These are phyloP conservation scores for Mimosa bimucronata DNA, from an alignment of 306 rosid species.

Conservation along the genomic window DNA sequence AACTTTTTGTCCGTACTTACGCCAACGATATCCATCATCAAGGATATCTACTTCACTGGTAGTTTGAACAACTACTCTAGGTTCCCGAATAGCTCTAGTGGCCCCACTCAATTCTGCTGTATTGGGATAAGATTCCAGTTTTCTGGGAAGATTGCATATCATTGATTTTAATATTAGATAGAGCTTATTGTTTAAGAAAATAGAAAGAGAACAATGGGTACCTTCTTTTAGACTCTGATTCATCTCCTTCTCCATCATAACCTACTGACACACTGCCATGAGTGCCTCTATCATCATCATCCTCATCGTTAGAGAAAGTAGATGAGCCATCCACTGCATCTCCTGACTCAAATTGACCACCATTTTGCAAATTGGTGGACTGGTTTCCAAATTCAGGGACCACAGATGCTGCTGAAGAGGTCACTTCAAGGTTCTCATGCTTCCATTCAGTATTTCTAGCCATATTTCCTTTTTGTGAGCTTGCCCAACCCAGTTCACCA, in stretches of 20 bases:
- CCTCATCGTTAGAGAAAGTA: constrained; percentile 89
- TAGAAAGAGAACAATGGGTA: constrained; percentile 37
- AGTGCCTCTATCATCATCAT: constrained; percentile 86
- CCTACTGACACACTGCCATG: constrained; percentile 89
- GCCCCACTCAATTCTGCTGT: constrained; percentile 95
- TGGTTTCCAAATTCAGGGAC: constrained; percentile 73
- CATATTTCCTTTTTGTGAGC: constrained; percentile 55
- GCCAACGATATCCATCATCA: constrained; percentile 97
- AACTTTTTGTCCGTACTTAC: constrained; percentile 96
- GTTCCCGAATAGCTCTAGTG: constrained; percentile 95
- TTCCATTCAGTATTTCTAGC: constrained; percentile 65
- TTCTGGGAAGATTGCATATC: constrained; percentile 57
- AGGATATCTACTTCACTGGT: constrained; percentile 98
- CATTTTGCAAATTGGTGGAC: constrained; percentile 65
- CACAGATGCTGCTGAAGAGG: constrained; percentile 68
- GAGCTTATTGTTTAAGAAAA: constrained; percentile 34
- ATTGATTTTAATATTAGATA: constrained; percentile 31
- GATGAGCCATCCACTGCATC: constrained; percentile 88
- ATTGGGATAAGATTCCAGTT: constrained; percentile 78
- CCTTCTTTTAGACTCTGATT: constrained; percentile 95
- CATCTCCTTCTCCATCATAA: constrained; percentile 90
- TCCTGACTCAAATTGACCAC: constrained; percentile 61
- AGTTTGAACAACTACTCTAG: constrained; percentile 98
- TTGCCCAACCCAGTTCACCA: constrained; percentile 59
- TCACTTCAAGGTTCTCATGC: constrained; percentile 77